These are phyloP conservation scores for Arthrinium puccinioides DNA, from an alignment of 2,329 filamentous ascomycete genomes.

Conservation along the genomic window DNA sequence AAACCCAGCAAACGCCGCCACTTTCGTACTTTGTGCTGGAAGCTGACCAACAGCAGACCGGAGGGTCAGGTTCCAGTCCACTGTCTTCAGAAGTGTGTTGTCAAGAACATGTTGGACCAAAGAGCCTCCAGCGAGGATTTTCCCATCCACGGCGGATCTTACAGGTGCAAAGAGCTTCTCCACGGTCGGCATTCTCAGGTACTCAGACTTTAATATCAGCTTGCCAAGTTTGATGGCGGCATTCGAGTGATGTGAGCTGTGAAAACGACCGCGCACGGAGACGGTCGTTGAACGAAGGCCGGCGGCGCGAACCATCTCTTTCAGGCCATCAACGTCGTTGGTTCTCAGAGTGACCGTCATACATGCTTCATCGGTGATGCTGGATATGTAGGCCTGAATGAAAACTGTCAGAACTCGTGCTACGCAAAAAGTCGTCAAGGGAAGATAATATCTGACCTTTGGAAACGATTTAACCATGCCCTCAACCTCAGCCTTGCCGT, in stretches of 20 bases:
- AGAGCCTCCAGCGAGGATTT: neutral
- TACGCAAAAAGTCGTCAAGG: too few species aligned
- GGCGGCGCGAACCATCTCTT: neutral
- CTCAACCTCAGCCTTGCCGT: neutral
- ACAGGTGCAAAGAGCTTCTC: neutral
- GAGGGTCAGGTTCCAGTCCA: neutral
- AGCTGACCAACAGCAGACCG: neutral
- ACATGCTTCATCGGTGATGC: slow-evolving; percentile 1
- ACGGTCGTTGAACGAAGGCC: slow-evolving; percentile 5
- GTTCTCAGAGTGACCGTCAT: slow-evolving; percentile 7
- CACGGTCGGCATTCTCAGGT: neutral
- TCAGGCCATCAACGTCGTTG: slow-evolving; percentile 4
- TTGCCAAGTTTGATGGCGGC: slow-evolving; percentile 2
- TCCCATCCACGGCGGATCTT: neutral
- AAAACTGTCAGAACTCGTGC: neutral
- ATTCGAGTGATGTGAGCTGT: slow-evolving; percentile 2
- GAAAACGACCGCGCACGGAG: slow-evolving; percentile 8
- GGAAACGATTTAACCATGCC: neutral
- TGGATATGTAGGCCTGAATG: slow-evolving; percentile 4
- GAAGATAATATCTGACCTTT: neutral
- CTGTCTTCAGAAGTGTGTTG: neutral
- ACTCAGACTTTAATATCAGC: neutral
- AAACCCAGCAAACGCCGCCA: slow-evolving; percentile 1
- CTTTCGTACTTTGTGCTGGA: neutral
- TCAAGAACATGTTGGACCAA: neutral